Evolutionary conservation across 140 eudicot species (phyloP), one percentile per base, ranked within the genome.

Genomic region (Senecio squalidus): DNA sequence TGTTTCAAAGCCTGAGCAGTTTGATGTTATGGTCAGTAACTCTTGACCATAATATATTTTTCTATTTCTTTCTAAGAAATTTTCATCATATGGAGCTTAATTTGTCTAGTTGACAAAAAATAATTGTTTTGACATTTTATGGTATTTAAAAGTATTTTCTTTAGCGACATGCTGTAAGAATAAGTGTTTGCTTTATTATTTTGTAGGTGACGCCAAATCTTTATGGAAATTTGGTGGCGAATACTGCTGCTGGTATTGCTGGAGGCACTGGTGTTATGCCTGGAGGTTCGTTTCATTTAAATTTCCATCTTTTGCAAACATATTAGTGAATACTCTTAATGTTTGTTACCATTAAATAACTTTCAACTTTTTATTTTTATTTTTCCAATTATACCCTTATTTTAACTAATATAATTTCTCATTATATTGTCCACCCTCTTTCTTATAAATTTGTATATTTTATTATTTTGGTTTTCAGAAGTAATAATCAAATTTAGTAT

Each of bases 211-310:
- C 96, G 36, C 97, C 97, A 25, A 90, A 90, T 69, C 95, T 90
- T 13, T 90, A 90, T 40, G 98, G 98, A 28, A 90, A 86, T 63
- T 74, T 90, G 50, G 98, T 90, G 60, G 88, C 98, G 58, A 90
- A 90, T 74, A 86, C 89, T 14, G 98, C 98, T 61, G 98, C 98
- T 22, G 95, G 98, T 81, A 86, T 90, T 38, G 95, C 98, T 34
- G 94, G 96, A 21, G 96, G 96, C 61, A 88, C 94, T 41, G 96
- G 94, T 33, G 87, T 88, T 64, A 88, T 88, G 96, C 96, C 96
- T 36, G 94, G 96, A 76, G 96, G 94, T 88, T 83, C 20, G 61
- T 24, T n/a, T n/a, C n/a, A n/a, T n/a, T n/a, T n/a, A n/a, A n/a
- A n/a, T n/a, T n/a, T n/a, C n/a, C n/a, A n/a, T n/a, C n/a, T n/a